Evolutionary conservation across 495 filamentous ascomycete genomes (phyloP), one percentile per base, ranked within the genome.

Genomic region (Penicillium canariense): DNA sequence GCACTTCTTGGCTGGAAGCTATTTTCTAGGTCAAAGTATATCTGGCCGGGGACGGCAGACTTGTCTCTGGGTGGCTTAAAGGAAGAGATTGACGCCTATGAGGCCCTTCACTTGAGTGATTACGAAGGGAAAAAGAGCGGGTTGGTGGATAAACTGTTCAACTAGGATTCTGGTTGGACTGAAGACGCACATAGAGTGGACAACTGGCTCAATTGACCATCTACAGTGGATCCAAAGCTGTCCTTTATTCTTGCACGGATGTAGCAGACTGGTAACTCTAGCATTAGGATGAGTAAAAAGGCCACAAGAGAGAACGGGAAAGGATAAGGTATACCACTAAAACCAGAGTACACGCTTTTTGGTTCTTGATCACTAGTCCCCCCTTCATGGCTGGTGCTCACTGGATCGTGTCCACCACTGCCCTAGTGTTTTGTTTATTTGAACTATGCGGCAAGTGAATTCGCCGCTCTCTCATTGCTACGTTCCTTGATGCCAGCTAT

Each of bases 41-140:
- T 83, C 5, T 36, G 57, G 10, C 63, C 81, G 2, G 50, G 57
- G 2, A 62, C 65, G 20, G 66, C 72, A 28, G 81, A 85, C 50
- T 15, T 71, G 8, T 25, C 48, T n/a, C 34, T 68, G 7, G 55
- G 55, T 12, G 52, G 46, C 1, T n/a, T 59, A 48, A 65, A 85
- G 45, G 80, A 75, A 4, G 78, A 84, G 57, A 83, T 90, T 56
- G 87, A 86, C 47, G 75, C 81, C 45, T 89, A 89, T 60, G 80
- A 83, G 46, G 34, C 34, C 10, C 34, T 38, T 38, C 18, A 9
- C 34, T 18, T 18, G 15, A 17, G n/a, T 7, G 15, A 18, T 18
- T 7, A 38, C 10, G n/a, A 18, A 38, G 34, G 34, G 10, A 17
- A 8, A 38, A 38, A 38, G 15, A 38, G 18, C 5, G 15, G 34